Evolutionary conservation across 192 early-diverging fungal genomes (phyloP).

Genomic region (Chytriomyces confervae): DNA sequence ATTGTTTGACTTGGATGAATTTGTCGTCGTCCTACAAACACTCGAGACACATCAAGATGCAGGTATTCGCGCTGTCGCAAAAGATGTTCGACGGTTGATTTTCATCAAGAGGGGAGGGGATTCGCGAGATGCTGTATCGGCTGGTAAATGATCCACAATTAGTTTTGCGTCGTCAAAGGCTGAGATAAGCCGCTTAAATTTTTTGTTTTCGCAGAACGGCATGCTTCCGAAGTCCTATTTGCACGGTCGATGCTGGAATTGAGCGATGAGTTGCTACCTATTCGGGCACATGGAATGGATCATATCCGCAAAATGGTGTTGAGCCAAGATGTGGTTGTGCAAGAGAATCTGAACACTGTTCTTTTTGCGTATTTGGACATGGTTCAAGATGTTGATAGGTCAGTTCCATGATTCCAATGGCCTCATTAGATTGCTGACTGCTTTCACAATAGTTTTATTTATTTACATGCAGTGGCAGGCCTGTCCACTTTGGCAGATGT

Average conservation of each 20-base stretch:
- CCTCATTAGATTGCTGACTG: slow-evolving; percentile 4
- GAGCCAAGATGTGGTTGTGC: slow-evolving; percentile 63
- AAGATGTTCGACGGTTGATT: slow-evolving; percentile 43
- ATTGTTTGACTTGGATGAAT: slow-evolving; percentile 35
- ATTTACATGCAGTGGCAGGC: slow-evolving; percentile 91
- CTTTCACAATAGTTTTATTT: slow-evolving; percentile 72
- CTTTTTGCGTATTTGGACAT: slow-evolving; percentile 81
- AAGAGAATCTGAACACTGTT: slow-evolving; percentile 64
- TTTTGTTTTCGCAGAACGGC: slow-evolving; percentile 34
- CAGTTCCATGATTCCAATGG: not conserved
- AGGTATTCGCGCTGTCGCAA: slow-evolving; percentile 38
- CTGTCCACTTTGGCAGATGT: slow-evolving; percentile 82
- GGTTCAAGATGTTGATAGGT: slow-evolving; percentile 80
- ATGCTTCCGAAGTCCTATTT: slow-evolving; percentile 62
- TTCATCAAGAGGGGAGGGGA: slow-evolving; percentile 8
- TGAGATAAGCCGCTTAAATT: not conserved
- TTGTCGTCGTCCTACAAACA: slow-evolving; percentile 44
- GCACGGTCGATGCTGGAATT: slow-evolving; percentile 79
- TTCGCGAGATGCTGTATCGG: not conserved
- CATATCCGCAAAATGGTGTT: slow-evolving; percentile 84
- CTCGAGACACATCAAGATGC: slow-evolving; percentile 32
- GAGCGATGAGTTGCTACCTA: slow-evolving; percentile 77
- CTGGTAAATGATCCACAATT: slow-evolving; percentile 48
- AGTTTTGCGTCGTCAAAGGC: slow-evolving; percentile 50
- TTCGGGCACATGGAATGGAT: slow-evolving; percentile 86